A percentile compares a stretch with the other conserved stretches of the same genome.
Conservation (phyloP, 345 rosid species). For the Lagerstroemia speciosa region DNA sequence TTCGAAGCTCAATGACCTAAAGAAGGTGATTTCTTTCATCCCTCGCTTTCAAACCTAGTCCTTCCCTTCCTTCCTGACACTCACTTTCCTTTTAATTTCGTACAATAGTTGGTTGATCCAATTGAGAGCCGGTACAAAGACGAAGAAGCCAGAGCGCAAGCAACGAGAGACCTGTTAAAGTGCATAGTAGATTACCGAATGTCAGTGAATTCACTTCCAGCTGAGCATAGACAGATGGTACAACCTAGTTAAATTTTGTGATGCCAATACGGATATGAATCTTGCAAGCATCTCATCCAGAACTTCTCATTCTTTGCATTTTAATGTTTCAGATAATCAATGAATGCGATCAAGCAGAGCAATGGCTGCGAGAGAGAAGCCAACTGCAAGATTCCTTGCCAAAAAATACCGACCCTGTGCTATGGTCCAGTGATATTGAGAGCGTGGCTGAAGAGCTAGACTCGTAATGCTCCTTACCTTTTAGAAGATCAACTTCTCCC, state of each 20-base stretch:
- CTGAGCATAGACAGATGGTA: constrained; percentile 33
- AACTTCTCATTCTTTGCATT: background rate
- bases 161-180: constrained; percentile 30
- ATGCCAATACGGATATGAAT: background rate
- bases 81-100: constrained; percentile 4
- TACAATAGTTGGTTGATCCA: constrained; percentile 41
- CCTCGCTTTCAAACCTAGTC: background rate
- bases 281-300: background rate
- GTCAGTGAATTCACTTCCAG: constrained; percentile 29
- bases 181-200: constrained; percentile 29
- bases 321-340: constrained; percentile 27
- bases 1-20: constrained; percentile 35
- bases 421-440: constrained; percentile 45
- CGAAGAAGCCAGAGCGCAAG: constrained; percentile 41
- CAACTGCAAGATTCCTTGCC: constrained; percentile 42
- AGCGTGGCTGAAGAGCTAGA: constrained; percentile 33
- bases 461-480: constrained; percentile 20
- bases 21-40: constrained; percentile 22
- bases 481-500: background rate
- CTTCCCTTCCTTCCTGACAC: background rate
- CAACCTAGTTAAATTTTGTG: background rate
- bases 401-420: constrained; percentile 29
- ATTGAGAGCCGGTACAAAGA: constrained; percentile 39
- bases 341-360: constrained; percentile 45
- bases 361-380: constrained; percentile 46